Base-by-base conservation (phyloP, 164 flowering plant genomes). In the Euptelea pleiosperma region DNA sequence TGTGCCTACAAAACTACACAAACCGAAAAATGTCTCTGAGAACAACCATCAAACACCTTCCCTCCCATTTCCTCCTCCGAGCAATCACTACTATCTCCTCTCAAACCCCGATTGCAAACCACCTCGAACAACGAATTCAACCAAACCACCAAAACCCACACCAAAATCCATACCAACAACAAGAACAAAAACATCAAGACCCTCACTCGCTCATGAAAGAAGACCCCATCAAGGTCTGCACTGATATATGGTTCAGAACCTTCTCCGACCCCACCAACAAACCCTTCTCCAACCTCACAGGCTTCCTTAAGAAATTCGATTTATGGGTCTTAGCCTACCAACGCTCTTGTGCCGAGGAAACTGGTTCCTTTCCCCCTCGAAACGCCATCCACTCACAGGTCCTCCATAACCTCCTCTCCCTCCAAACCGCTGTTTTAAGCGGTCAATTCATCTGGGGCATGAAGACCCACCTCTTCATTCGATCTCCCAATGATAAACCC, bases 241-340 rank as follows among this genome's bases (percentile, higher is more conserved):
- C 87, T 14, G 74, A 83, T 41, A 68, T 91, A 29, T 89, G 96
- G 96, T 82, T 89, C 68, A 70, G 75, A 52, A 65, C 93, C 53
- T 87, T 85, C 73, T 77, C 96, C 0, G 63, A 75, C 25, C 77
- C 68, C 0, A 39, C 73, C 63, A 35, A 48, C 52, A 59, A 70
- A 25, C 75, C 87, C 16, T 79, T 85, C 71, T 37, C 78, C 21
- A 86, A 87, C 68, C 90, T 90, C 70, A 77, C 92, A 6, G 91
- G 90, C 43, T 93, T 87, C 70, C 82, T 93, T 55, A 71, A 82
- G 58, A 88, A 90, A 58, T 77, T 88, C 70, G 97, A 93, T 60
- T 76, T 93, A 64, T 93, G 97, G 96, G 78, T 90, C 62, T 67
- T 93, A 35, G 92, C 97, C n/a, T 93, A 90, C 63, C 97, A 93